Percentiles rank a stretch among this genome's conserved stretches.
Evolutionary conservation across 176 grass and related monocot species (phyloP).

Genomic region (Metroxylon sagu): DNA sequence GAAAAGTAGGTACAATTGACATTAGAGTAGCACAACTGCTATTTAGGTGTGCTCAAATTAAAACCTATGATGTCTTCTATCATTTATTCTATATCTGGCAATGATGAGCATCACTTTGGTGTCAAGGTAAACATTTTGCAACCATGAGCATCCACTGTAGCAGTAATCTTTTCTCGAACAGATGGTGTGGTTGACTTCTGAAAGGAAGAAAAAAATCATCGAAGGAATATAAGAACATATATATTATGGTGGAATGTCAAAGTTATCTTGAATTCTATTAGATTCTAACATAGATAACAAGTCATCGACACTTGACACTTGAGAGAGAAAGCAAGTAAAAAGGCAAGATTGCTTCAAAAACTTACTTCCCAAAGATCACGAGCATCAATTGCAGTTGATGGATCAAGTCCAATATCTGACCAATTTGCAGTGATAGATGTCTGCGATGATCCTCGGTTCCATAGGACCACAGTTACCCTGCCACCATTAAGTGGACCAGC

Average conservation of each 20-base stretch:
- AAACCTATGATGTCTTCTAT: too few relatives aligned
- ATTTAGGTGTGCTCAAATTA: too few relatives aligned
- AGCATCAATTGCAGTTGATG: conserved; percentile 37
- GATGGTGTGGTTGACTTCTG: conserved; percentile 45
- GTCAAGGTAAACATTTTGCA: conserved; percentile 93
- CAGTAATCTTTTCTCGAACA: conserved; percentile 41
- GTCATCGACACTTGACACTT: too few relatives aligned
- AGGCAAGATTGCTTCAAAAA: not conserved
- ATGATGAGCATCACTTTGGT: conserved; percentile 18
- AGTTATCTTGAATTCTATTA: too few relatives aligned
- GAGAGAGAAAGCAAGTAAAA: too few relatives aligned
- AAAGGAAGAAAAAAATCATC: not conserved
- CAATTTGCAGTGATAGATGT: conserved; percentile 57
- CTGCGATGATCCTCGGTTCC: conserved; percentile 54
- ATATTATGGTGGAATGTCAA: too few relatives aligned
- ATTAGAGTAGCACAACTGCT: too few relatives aligned
- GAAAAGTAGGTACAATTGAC: too few relatives aligned
- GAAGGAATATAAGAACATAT: too few relatives aligned
- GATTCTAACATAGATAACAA: too few relatives aligned
- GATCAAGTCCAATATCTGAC: conserved; percentile 45
- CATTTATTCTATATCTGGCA: too few relatives aligned
- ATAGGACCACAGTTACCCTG: conserved; percentile 65
- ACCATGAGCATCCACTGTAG: conserved; percentile 46
- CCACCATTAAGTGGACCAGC: conserved; percentile 51
- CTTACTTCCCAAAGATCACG: conserved; percentile 85